These are phyloP conservation scores for Naegleria gruberi DNA, from an alignment of 208 protist genomes.

Conservation along the genomic window DNA sequence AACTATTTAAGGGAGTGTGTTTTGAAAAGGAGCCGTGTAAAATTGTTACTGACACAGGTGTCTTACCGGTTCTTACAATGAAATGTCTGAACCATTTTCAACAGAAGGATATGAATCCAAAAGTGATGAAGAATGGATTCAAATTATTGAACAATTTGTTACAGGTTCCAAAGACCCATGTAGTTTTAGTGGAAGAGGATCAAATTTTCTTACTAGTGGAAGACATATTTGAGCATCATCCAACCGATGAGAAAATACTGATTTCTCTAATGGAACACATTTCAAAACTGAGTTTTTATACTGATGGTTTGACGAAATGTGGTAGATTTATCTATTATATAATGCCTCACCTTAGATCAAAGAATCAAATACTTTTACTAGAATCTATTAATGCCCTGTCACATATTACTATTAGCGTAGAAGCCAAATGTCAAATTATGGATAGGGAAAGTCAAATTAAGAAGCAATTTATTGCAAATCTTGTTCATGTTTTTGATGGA, in stretches of 20 bases:
- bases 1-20: neutral
- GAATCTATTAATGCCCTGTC: neutral
- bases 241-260: neutral
- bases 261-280: neutral
- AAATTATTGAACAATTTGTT: neutral
- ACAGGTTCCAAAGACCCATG: neutral
- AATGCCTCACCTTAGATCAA: neutral
- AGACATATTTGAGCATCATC: neutral
- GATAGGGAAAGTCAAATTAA: neutral
- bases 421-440: neutral
- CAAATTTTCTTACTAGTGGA: neutral
- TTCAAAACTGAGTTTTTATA: neutral
- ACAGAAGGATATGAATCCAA: neutral
- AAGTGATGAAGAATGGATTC: neutral
- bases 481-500: neutral
- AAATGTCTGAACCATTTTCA: neutral
- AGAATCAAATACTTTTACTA: neutral
- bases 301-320: neutral
- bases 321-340: neutral
- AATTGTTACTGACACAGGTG: neutral
- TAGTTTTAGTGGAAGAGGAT: neutral
- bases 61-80: neutral
- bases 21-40: neutral
- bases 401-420: neutral
- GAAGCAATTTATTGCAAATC: neutral